phyloP scores from a whole-genome alignment of 148 eudicot genomes.

The Simmondsia chinensis region DNA sequence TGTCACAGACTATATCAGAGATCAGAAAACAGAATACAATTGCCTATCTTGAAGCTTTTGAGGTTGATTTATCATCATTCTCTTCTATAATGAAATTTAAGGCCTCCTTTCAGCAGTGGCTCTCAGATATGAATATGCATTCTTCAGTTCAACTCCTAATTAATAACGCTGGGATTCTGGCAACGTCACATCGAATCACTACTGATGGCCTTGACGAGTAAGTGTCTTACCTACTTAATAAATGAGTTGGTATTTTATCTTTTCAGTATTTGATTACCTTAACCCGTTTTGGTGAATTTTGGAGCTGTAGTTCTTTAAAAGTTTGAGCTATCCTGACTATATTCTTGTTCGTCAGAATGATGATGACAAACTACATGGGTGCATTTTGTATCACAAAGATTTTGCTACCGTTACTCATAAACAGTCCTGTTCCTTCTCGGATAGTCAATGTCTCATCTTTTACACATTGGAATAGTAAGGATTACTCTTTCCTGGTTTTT shows the following conservation, averaged over 20 bases:
- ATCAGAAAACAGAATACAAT: slow-evolving; percentile 31
- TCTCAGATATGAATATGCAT: slow-evolving; percentile 58
- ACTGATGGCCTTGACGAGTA: slow-evolving; percentile 72
- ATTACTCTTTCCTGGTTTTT: slow-evolving; percentile 3
- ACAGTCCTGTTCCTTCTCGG: slow-evolving; percentile 78
- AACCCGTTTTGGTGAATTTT: too few species aligned
- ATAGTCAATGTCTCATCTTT: slow-evolving; percentile 84
- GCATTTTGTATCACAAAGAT: slow-evolving; percentile 75
- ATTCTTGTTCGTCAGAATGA: slow-evolving; percentile 50
- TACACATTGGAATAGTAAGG: slow-evolving; percentile 74
- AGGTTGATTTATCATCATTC: slow-evolving; percentile 68
- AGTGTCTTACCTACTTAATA: slow-evolving; percentile 5
- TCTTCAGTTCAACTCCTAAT: slow-evolving; percentile 78
- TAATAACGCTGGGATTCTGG: slow-evolving; percentile 90
- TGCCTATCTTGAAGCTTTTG: slow-evolving; percentile 66
- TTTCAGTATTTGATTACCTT: neutral
- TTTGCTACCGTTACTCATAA: slow-evolving; percentile 63
- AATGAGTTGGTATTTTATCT: neutral
- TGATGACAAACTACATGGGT: slow-evolving; percentile 82
- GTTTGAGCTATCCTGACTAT: too few species aligned
- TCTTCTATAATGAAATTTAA: slow-evolving; percentile 63
- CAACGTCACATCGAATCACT: slow-evolving; percentile 59
- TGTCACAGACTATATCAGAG: slow-evolving; percentile 46
- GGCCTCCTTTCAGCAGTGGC: slow-evolving; percentile 58
- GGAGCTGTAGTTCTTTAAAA: too few species aligned